phyloP scores from a whole-genome alignment of 2,329 filamentous ascomycete genomes.

The Ophiostoma sp. region DNA sequence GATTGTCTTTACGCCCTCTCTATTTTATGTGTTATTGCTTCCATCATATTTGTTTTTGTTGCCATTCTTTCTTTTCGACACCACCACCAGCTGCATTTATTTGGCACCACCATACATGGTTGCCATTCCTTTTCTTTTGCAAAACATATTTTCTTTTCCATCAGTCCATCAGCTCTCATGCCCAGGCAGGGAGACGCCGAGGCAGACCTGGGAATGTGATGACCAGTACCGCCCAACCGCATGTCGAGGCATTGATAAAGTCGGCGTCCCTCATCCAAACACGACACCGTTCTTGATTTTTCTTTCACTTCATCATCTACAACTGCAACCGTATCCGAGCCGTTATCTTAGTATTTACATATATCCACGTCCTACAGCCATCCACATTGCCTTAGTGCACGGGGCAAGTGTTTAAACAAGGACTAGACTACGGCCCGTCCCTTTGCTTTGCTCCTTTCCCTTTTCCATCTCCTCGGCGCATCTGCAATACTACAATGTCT shows the following conservation, averaged over 20 bases:
- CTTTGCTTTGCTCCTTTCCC: neutral
- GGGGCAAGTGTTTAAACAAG: neutral
- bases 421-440: slow-evolving; percentile 2
- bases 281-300: neutral
- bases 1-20: no score
- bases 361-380: neutral
- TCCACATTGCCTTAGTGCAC: neutral
- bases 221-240: neutral
- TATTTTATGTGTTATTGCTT: no score
- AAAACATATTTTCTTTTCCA: no score
- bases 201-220: neutral
- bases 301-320: neutral
- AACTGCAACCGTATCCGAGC: no score
- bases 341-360: no score
- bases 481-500: neutral
- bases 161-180: neutral
- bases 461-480: no score
- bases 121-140: no score
- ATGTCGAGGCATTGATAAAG: slow-evolving; percentile 1
- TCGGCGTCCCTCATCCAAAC: neutral
- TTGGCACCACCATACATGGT: no score
- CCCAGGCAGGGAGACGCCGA: neutral
- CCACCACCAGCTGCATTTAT: no score
- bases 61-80: no score
- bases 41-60: no score